Conservation (phyloP, 2,329 filamentous ascomycete species). For the Penicillium digitatum region DNA sequence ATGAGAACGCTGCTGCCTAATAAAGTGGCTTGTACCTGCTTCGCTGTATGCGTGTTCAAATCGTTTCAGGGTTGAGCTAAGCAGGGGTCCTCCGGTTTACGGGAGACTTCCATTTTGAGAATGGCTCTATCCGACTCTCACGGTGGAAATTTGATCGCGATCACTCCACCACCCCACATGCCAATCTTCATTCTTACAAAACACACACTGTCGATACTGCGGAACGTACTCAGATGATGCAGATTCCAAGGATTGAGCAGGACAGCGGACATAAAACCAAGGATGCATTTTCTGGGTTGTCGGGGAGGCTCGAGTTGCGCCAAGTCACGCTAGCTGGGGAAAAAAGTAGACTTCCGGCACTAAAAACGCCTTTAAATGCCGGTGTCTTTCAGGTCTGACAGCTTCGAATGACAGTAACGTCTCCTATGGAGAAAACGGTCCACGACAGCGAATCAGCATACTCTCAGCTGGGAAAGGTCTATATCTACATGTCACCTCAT, state of each 20-base stretch:
- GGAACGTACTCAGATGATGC: not conserved
- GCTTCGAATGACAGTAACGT: not conserved
- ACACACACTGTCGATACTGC: not conserved
- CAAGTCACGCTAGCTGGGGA: not conserved
- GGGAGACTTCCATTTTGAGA: not conserved
- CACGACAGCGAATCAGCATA: not conserved
- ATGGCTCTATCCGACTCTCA: not conserved
- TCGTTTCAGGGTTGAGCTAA: not conserved
- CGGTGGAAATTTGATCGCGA: not conserved
- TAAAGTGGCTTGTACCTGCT: not conserved
- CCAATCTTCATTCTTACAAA: not conserved
- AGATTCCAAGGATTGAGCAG: not conserved
- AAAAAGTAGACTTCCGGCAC: not conserved
- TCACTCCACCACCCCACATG: not conserved
- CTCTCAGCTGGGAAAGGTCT: not conserved
- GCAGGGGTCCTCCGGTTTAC: not conserved
- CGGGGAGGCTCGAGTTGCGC: not conserved
- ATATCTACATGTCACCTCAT: not conserved
- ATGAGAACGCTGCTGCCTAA: not conserved
- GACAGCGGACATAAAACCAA: not conserved
- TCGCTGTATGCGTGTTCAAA: not conserved
- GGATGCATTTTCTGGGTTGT: not conserved
- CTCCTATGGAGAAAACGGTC: not conserved
- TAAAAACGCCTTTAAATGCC: not conserved
- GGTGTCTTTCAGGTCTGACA: not conserved